Base-by-base conservation (phyloP, 2,329 filamentous ascomycete genomes). In the Lecanicillium sp. region DNA sequence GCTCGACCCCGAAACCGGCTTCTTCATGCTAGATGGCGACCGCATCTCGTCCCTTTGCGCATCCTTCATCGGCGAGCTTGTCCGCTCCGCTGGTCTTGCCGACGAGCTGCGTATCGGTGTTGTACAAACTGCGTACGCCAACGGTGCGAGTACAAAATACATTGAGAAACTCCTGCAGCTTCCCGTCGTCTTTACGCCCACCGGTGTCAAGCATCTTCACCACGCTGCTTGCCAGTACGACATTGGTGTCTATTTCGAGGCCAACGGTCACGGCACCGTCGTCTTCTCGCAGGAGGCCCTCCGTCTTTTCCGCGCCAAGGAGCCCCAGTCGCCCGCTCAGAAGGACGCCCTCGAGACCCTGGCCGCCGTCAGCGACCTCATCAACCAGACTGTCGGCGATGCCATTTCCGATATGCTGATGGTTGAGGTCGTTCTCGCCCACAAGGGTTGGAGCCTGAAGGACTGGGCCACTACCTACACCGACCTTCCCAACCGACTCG, bases 311-410 rank as follows among this genome's bases (percentile, higher is more conserved):
- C 78, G 77, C 56, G 85, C 81, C 58, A 85, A 86, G 52, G 79
- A 89, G 62, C 90, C 93, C 5, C 85, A 94, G 66, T 95, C 89
- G 0, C 91, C 93, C 1, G 91, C 88, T 6, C 90, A 97, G 67
- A 87, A 91, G 63, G 86, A 89, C 58, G 88, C 91, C 2, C 79
- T 97, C 12, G 87, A 95, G 48, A 90, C 84, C 8, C 83, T 98
- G 1, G 77, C 80, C 45, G 90, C 89, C 10, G 78, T 95, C 46
- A 85, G 85, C 43, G 87, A 96, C 58, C 78, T 98, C 54, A 95
- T 98, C 74, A 98, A 98, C 75, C 93, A 98, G 73, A 93, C 93
- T 1, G 91, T 97, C 39, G 93, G 93, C 45, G 93, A 98, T 63
- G 93, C 93, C 39, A 79, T 98, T 49, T 95, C 90, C 1, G 93